These are phyloP conservation scores for Paramyrothecium sp. DNA, from an alignment of 2,329 filamentous ascomycete species.

Conservation along the genomic window DNA sequence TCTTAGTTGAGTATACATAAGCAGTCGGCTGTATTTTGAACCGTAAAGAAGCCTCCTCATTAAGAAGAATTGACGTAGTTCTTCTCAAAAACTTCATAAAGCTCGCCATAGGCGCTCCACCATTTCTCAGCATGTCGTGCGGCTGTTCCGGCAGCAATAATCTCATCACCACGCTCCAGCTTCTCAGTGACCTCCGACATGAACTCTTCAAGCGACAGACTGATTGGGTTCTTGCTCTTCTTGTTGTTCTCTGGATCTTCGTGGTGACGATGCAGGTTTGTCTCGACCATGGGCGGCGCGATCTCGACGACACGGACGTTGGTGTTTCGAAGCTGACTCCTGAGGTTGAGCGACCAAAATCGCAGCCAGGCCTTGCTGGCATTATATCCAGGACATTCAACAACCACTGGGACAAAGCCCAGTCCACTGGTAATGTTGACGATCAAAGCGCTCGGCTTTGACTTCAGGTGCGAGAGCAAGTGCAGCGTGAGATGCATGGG, in stretches of 20 bases:
- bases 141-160: constrained; percentile 45
- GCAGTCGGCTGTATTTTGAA: too few species aligned
- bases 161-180: constrained; percentile 45
- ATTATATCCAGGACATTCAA: constrained; percentile 59
- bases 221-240: constrained; percentile 44
- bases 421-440: constrained; percentile 55
- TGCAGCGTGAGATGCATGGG: constrained; percentile 53
- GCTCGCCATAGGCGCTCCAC: constrained; percentile 36
- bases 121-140: constrained; percentile 38
- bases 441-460: constrained; percentile 37
- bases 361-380: constrained; percentile 59
- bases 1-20: too few species aligned
- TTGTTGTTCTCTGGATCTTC: constrained; percentile 58
- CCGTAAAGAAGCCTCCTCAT: too few species aligned
- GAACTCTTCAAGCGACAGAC: constrained; percentile 51
- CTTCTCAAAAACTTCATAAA: constrained; percentile 10
- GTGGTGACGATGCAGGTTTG: constrained; percentile 54
- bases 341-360: constrained; percentile 54
- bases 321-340: constrained; percentile 43
- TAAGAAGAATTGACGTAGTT: background rate
- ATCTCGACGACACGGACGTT: constrained; percentile 53
- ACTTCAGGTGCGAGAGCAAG: constrained; percentile 48
- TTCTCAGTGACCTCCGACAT: constrained; percentile 43
- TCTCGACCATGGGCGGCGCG: constrained; percentile 52
- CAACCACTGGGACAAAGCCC: constrained; percentile 48